Evolutionary conservation across 2,329 filamentous ascomycete species (phyloP), one percentile per base, ranked within the genome.

Genomic region (Ascochyta rabiei): DNA sequence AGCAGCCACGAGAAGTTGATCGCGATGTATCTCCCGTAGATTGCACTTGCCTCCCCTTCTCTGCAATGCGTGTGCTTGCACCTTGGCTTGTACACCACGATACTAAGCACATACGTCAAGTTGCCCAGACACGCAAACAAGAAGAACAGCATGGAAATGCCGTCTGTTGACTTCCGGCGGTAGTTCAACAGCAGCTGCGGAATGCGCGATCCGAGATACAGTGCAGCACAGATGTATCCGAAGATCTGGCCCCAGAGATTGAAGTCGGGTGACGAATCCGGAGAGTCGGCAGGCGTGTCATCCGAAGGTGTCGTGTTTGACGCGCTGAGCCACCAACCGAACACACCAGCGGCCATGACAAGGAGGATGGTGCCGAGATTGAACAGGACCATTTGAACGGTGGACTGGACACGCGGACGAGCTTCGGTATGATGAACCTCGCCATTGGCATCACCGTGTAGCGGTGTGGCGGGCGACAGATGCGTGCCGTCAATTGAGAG

Each of bases 111-210:
- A 69, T 96, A 98, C 0, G 93, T 97, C 61, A 96, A 75, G 73
- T 99, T 99, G 2, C 95, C 95, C 6, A 98, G 85, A 71, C 93
- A 98, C 4, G 95, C 95, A 73, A 99, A 98, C 19, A 98, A 81
- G 79, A 98, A 98, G 77, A 98, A 99, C 10, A 98, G 83, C 78
- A 97, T 87, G 61, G 90, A 93, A 18, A 99, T 88, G 3, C 95
- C 95, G 51, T 98, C 93, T 1, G 93, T 97, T 38, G 89, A 93
- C 78, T 96, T 96, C 59, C 95, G 88, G 18, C 90, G 86, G 79
- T 91, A 96, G 76, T 98, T 99, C 48, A 98, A 85, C 7, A 97
- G 81, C 1, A 99, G 82, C 77, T 99, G 95, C 0, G 95, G 95
- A 6, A 98, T 77, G 8, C 95, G 89, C 0, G 90, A 95, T 19